Percentiles rank a stretch among this genome's conserved stretches.
Evolutionary conservation across 139 green algal species (phyloP).

Genomic region (Tetratostichococcus sp.): DNA sequence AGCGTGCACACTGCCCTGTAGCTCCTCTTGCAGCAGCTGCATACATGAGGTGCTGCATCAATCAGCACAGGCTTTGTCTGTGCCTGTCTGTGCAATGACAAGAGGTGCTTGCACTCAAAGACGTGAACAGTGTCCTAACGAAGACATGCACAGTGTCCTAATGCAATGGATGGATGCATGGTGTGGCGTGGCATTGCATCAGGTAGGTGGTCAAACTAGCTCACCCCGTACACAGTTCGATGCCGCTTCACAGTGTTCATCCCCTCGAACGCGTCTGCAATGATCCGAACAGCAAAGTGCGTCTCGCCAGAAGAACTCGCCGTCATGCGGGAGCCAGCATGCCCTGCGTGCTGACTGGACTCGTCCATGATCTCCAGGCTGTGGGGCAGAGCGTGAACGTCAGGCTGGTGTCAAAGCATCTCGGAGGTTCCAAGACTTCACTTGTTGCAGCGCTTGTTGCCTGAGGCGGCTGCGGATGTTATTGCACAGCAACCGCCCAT

Average conservation of each 20-base stretch:
- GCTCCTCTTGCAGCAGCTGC: slow-evolving; percentile 44
- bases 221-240: slow-evolving; percentile 46
- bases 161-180: neutral
- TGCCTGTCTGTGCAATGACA: neutral
- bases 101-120: neutral
- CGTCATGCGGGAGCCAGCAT: slow-evolving; percentile 24
- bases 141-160: neutral
- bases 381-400: neutral
- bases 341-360: slow-evolving; percentile 51
- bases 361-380: slow-evolving; percentile 53
- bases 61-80: too few relatives aligned
- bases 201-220: neutral
- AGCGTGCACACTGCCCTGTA: slow-evolving; percentile 51
- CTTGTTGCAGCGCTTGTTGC: too few relatives aligned
- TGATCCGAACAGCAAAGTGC: slow-evolving; percentile 52
- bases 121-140: too few relatives aligned
- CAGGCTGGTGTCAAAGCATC: neutral
- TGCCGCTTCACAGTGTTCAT: slow-evolving; percentile 60
- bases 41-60: neutral
- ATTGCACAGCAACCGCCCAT: neutral
- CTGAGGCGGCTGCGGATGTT: too few relatives aligned
- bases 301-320: slow-evolving; percentile 39
- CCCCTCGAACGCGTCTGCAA: slow-evolving; percentile 53
- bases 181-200: neutral
- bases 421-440: neutral